Percentiles rank a stretch among this genome's conserved stretches.
Conservation (phyloP, 768 basidiomycete species). For the Astraeus odoratus region DNA sequence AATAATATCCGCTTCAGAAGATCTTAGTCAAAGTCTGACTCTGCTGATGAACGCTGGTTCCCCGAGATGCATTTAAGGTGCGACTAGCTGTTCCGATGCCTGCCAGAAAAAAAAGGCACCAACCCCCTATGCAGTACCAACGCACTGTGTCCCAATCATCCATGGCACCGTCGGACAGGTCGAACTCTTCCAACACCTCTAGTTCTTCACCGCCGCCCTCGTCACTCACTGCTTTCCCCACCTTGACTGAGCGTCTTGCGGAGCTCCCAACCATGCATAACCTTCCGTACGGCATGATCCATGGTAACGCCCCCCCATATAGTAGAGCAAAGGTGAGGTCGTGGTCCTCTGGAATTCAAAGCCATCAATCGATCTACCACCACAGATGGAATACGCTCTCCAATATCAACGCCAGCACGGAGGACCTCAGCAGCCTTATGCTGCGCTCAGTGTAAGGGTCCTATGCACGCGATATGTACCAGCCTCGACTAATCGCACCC, state of each 20-base stretch:
- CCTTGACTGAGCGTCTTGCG: conserved; percentile 28
- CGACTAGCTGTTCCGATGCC: conserved; percentile 1
- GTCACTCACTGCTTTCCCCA: conserved; percentile 23
- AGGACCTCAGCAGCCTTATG: conserved; percentile 9
- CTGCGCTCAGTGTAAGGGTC: conserved; percentile 18
- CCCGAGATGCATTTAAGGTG: conserved; percentile 21
- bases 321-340: conserved; percentile 24
- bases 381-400: conserved; percentile 26
- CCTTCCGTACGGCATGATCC: conserved; percentile 25
- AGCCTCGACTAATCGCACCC: conserved; percentile 3
- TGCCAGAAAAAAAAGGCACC: conserved; percentile 9
- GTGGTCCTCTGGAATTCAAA: not conserved
- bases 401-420: conserved; percentile 27
- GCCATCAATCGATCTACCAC: conserved; percentile 6
- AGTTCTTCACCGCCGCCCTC: conserved; percentile 24
- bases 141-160: conserved; percentile 26
- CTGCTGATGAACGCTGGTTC: conserved; percentile 19
- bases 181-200: conserved; percentile 27
- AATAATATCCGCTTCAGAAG: conserved; percentile 27
- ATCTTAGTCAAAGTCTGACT: conserved; percentile 17
- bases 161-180: conserved; percentile 27
- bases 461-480: not conserved
- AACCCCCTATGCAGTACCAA: conserved; percentile 23
- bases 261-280: conserved; percentile 25
- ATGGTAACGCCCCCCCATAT: conserved; percentile 23